Conservation (phyloP, 2,329 filamentous ascomycete genomes). For the Talaromyces sp. region DNA sequence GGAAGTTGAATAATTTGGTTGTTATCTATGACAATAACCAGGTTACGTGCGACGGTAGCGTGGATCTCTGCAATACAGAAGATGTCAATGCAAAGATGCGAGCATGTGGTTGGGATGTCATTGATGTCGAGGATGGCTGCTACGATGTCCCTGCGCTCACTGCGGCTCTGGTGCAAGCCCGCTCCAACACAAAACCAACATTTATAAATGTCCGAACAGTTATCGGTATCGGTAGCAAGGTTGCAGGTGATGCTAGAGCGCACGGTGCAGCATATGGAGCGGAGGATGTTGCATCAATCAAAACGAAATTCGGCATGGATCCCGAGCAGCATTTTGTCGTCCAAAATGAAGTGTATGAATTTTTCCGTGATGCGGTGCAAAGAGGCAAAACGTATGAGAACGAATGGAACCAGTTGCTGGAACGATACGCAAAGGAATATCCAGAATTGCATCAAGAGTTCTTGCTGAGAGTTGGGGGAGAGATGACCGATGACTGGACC, state of each 20-base stretch:
- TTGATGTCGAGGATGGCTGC: constrained; percentile 55
- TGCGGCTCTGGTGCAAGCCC: constrained; percentile 45
- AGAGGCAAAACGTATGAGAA: constrained; percentile 50
- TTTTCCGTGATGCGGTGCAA: constrained; percentile 51
- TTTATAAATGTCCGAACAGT: constrained; percentile 58
- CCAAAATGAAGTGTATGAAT: constrained; percentile 49
- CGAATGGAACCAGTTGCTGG: constrained; percentile 51
- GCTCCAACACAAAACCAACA: constrained; percentile 48
- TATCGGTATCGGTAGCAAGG: constrained; percentile 50
- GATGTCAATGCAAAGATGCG: constrained; percentile 60
- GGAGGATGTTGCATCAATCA: constrained; percentile 57
- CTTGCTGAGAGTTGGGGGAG: constrained; percentile 48
- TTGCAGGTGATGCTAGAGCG: constrained; percentile 53
- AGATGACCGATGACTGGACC: constrained; percentile 52
- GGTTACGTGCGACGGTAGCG: constrained; percentile 58
- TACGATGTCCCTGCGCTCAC: constrained; percentile 52
- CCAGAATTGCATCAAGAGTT: constrained; percentile 54
- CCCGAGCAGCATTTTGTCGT: constrained; percentile 50
- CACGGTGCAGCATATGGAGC: constrained; percentile 60
- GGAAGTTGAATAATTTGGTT: constrained; percentile 56
- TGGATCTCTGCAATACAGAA: constrained; percentile 56
- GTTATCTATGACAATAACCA: constrained; percentile 63
- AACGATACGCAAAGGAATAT: constrained; percentile 44
- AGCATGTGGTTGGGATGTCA: constrained; percentile 56
- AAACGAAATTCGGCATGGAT: constrained; percentile 52